Base-by-base conservation (phyloP, 345 rosid genomes). In the Murraya koenigii region DNA sequence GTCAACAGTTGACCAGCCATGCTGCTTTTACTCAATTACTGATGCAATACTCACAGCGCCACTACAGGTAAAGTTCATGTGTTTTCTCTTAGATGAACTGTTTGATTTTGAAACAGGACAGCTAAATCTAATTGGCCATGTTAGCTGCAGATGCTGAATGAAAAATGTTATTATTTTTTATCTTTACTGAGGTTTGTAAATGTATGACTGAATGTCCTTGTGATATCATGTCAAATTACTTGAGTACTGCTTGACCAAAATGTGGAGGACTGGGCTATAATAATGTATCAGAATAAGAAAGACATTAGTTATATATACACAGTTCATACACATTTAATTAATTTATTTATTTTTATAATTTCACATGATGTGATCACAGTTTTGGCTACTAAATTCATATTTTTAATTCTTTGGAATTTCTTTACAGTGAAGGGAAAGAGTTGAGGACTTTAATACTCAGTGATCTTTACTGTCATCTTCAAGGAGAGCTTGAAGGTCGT, bases 401-500 rank as follows among this genome's bases (percentile, higher is more conserved):
- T 74, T n/a, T 35, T 77, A 26, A 76, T 75, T 32, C 10, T 62
- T 15, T 30, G 74, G 68, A 52, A 63, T 84, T 85, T 86, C 44
- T 75, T 82, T 81, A 80, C 89, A 92, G 98, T 82, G 89, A 89
- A 79, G 94, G 91, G 56, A 89, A 86, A 81, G 94, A 92, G 84
- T 70, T 89, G 80, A 87, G 84, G 81, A 81, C 74, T 79, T 79
- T 94, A 73, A 84, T 96, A 79, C 86, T 94, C 80, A 89, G 72
- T 28, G 97, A 91, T 77, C 89, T 96, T 59, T 94, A 84, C 77
- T 92, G 91, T 86, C 98, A 92, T 79, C 84, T 96, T 22, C 91
- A 86, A 83, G 99, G 99, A 79, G 94, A 92, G 83, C 88, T 92
- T 85, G 93, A 89, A 84, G 98, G 97, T 78, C 97, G 95, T 83